Evolutionary conservation across 2,329 filamentous ascomycete genomes (phyloP).

Genomic region (Botrytis deweyae): DNA sequence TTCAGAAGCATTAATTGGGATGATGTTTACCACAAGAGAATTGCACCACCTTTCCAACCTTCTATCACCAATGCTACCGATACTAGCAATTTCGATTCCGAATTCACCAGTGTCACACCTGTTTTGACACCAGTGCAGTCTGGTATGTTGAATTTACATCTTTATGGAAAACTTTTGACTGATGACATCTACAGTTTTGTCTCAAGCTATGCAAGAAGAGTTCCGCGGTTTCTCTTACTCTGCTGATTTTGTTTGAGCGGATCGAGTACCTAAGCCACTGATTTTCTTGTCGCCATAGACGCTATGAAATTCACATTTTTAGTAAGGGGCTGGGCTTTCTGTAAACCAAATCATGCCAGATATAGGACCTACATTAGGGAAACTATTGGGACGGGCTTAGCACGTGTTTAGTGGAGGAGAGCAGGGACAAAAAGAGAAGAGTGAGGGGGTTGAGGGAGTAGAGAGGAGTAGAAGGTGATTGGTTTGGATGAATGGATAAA

Average conservation of each 20-base stretch:
- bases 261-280: neutral
- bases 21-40: conserved; percentile 93
- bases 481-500: conserved; percentile 3
- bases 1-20: conserved; percentile 99
- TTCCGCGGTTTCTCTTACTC: conserved; percentile 96
- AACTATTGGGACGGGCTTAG: neutral
- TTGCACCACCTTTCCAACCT: conserved; percentile 85
- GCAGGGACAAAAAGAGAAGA: neutral
- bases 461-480: neutral
- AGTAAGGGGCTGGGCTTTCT: neutral
- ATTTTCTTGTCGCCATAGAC: neutral
- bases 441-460: neutral
- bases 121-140: conserved; percentile 96
- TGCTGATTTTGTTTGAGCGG: conserved; percentile 39
- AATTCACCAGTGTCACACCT: conserved; percentile 97
- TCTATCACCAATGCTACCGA: conserved; percentile 89
- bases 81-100: conserved; percentile 99
- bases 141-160: conserved; percentile 61
- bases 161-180: neutral
- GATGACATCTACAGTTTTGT: conserved; percentile 64
- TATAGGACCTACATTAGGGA: neutral
- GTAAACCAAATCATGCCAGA: neutral
- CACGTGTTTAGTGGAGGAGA: neutral
- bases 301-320: neutral
- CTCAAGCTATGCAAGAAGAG: conserved; percentile 98